A percentile compares a stretch with the other conserved stretches of the same genome.
Conservation (phyloP, 192 early-diverging fungal species). For the Backusella psychrophila region DNA sequence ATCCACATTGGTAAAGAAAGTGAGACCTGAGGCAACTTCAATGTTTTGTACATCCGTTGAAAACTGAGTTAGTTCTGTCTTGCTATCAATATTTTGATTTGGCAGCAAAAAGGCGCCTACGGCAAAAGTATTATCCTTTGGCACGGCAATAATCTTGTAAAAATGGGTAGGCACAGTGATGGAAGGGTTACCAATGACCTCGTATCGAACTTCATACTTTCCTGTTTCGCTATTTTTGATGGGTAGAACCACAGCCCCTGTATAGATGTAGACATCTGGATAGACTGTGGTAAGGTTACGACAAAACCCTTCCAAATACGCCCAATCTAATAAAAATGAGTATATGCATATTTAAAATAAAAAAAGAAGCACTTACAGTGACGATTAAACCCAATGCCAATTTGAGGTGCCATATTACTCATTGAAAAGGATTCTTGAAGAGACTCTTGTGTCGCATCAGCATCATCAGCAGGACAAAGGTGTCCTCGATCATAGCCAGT, state of each 20-base stretch:
- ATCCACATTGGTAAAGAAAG: conserved; percentile 46
- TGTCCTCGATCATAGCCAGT: conserved; percentile 61
- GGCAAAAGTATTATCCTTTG: conserved; percentile 39
- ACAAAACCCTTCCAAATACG: conserved; percentile 49
- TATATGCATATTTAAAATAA: background rate
- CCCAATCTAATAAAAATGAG: conserved; percentile 41
- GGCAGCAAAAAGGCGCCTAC: conserved; percentile 79
- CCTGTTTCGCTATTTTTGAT: conserved; percentile 4
- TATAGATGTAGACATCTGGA: conserved; percentile 53
- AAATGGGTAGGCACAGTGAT: conserved; percentile 64
- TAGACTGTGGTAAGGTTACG: conserved; percentile 41
- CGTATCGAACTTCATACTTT: conserved; percentile 9
- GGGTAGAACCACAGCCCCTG: conserved; percentile 55
- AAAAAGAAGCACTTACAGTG: conserved; percentile 26
- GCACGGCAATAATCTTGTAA: conserved; percentile 39
- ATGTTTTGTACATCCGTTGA: conserved; percentile 65
- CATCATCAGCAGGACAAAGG: conserved; percentile 57
- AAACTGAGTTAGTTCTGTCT: conserved; percentile 62
- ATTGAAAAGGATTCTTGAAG: conserved; percentile 53
- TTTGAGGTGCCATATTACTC: conserved; percentile 28
- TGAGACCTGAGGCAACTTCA: conserved; percentile 63
- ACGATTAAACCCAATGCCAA: conserved; percentile 51
- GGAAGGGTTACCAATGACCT: conserved; percentile 31
- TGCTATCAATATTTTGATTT: conserved; percentile 64
- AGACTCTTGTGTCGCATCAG: conserved; percentile 41